Evolutionary conservation across 2,329 filamentous ascomycete genomes (phyloP).

Genomic region (Xylogone sp.): DNA sequence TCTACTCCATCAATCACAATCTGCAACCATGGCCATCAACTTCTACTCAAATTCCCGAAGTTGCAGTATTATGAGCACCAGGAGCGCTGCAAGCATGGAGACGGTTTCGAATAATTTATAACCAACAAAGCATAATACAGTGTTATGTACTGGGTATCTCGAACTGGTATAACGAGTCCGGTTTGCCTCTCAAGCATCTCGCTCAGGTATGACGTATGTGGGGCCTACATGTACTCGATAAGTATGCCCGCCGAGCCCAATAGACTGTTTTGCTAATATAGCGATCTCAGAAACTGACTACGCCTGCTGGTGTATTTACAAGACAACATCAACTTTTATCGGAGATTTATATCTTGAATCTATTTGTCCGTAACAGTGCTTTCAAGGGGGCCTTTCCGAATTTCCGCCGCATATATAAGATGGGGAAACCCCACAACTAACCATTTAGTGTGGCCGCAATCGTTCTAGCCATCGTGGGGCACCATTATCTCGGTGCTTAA

Average conservation of each 20-base stretch:
- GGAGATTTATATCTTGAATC: neutral
- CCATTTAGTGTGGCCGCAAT: neutral
- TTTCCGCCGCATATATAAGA: neutral
- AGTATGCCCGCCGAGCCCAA: neutral
- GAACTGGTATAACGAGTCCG: too few species aligned
- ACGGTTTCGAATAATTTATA: too few species aligned
- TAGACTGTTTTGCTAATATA: neutral
- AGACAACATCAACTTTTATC: neutral
- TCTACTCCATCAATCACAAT: too few species aligned
- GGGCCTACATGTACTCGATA: neutral
- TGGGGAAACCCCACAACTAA: neutral
- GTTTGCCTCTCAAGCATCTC: neutral
- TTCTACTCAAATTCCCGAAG: too few species aligned
- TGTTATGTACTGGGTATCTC: too few species aligned
- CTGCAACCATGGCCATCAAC: too few species aligned
- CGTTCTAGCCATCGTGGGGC: neutral
- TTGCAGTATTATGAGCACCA: too few species aligned
- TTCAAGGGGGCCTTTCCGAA: neutral
- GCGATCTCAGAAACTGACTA: neutral
- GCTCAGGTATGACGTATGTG: neutral
- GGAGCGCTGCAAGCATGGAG: too few species aligned
- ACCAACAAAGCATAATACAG: too few species aligned
- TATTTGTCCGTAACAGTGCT: neutral
- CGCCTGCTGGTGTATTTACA: neutral
- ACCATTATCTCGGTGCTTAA: neutral